Evolutionary conservation across 805 yeast genomes (phyloP).

Genomic region (Starmerella cellae): DNA sequence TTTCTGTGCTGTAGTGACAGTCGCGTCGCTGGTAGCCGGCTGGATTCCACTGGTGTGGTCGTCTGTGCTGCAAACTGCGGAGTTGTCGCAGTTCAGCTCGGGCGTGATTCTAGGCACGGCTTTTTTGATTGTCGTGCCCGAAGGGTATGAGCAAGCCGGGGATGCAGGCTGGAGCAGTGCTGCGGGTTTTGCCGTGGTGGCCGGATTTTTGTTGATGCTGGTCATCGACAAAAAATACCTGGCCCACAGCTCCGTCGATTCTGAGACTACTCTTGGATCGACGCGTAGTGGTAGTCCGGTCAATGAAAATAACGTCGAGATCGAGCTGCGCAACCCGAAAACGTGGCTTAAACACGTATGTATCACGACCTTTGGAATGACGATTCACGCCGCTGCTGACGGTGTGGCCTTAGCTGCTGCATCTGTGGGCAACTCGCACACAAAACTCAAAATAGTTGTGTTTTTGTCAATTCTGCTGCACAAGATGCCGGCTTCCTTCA

Average conservation of each 20-base stretch:
- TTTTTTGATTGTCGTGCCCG: conserved; percentile 48
- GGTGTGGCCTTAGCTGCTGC: conserved; percentile 58
- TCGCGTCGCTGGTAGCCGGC: conserved; percentile 20
- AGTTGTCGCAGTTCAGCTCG: conserved; percentile 39
- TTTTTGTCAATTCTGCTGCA: conserved; percentile 52
- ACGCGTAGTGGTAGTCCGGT: not conserved
- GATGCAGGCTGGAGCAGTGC: conserved; percentile 18
- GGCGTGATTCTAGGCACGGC: conserved; percentile 53
- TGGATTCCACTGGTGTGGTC: conserved; percentile 17
- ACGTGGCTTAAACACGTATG: conserved; percentile 21
- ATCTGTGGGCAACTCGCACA: conserved; percentile 29
- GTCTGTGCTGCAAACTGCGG: conserved; percentile 3
- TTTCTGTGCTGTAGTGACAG: conserved; percentile 19
- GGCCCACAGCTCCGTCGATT: not conserved
- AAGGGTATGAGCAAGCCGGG: conserved; percentile 38
- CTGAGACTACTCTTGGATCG: too few relatives aligned
- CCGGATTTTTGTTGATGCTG: conserved; percentile 45
- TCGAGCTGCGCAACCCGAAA: conserved; percentile 4
- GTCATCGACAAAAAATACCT: conserved; percentile 31
- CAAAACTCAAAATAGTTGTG: conserved; percentile 34
- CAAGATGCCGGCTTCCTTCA: conserved; percentile 64
- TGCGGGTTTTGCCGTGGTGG: conserved; percentile 29
- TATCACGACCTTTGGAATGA: conserved; percentile 46
- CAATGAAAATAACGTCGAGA: not conserved
- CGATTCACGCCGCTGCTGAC: conserved; percentile 57